phyloP scores from a whole-genome alignment of 306 rosid genomes.

The Trifolium pratense region DNA sequence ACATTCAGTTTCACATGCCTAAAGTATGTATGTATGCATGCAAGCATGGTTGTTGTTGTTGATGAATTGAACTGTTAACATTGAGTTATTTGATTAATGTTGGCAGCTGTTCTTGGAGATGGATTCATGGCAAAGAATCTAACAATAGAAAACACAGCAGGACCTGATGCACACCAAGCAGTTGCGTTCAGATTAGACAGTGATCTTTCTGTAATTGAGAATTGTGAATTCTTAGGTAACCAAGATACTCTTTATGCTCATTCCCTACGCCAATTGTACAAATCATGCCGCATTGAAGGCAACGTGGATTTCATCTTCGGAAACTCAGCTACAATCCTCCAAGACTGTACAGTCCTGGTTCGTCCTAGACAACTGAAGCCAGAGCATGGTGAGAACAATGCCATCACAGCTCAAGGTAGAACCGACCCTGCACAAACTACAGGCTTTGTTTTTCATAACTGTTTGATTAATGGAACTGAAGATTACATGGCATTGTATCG shows the following conservation, averaged over 20 bases:
- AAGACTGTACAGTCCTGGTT: conserved; percentile 63
- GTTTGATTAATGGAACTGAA: conserved; percentile 72
- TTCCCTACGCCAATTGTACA: conserved; percentile 81
- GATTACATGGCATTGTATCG: conserved; percentile 66
- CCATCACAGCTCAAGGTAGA: conserved; percentile 81
- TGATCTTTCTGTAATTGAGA: conserved; percentile 67
- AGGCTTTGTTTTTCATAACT: conserved; percentile 76
- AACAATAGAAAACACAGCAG: conserved; percentile 81
- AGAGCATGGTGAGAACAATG: conserved; percentile 68
- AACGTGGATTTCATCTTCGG: conserved; percentile 93
- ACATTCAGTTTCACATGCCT: conserved; percentile 10
- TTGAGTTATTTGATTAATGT: neutral
- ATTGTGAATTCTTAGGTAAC: conserved; percentile 77
- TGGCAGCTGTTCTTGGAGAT: conserved; percentile 80
- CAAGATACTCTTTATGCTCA: conserved; percentile 95
- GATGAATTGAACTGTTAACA: neutral
- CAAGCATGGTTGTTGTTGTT: neutral
- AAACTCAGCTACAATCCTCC: conserved; percentile 75
- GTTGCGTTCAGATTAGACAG: conserved; percentile 92
- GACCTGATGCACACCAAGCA: conserved; percentile 90
- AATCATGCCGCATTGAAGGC: conserved; percentile 71
- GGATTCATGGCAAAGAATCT: conserved; percentile 90
- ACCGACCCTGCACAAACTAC: conserved; percentile 83
- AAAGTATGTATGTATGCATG: neutral
- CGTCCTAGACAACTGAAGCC: conserved; percentile 64